These are phyloP conservation scores for Candolleomyces efflorescens DNA, from an alignment of 768 basidiomycete species.

Conservation along the genomic window DNA sequence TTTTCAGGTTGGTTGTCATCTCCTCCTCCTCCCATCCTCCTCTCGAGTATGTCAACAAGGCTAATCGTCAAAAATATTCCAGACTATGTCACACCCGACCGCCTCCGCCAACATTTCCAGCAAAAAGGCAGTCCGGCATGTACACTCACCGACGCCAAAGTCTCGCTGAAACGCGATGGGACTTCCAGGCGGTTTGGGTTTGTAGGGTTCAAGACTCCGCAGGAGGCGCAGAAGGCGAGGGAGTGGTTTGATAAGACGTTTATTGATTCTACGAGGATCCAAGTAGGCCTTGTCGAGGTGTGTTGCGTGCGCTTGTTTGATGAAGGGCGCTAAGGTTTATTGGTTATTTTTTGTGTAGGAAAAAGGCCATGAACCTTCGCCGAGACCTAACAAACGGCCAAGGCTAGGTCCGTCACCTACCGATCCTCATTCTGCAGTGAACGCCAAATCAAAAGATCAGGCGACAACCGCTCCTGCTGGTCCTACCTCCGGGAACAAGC, in stretches of 20 bases:
- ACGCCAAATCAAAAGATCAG: constrained; percentile 6
- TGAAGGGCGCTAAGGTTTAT: neutral
- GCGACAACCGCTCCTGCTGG: neutral
- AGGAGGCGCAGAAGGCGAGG: constrained; percentile 69
- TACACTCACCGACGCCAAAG: constrained; percentile 81
- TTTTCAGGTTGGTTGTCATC: neutral
- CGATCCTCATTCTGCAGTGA: constrained; percentile 13
- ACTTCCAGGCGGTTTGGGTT: constrained; percentile 88
- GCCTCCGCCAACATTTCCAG: constrained; percentile 66
- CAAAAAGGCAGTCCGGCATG: constrained; percentile 56
- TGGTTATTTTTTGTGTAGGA: constrained; percentile 39
- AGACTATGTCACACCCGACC: constrained; percentile 56
- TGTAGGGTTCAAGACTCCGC: constrained; percentile 79
- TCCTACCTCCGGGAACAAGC: constrained; percentile 15
- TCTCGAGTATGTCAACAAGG: constrained; percentile 57
- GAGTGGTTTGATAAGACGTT: constrained; percentile 86
- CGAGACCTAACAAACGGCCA: constrained; percentile 67
- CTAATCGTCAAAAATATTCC: constrained; percentile 84
- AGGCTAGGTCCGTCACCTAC: constrained; percentile 36
- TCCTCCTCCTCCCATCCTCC: neutral
- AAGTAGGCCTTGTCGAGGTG: constrained; percentile 75
- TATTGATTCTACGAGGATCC: constrained; percentile 74
- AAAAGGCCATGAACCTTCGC: constrained; percentile 60
- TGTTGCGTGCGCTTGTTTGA: constrained; percentile 19
- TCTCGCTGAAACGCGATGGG: constrained; percentile 73